A percentile compares a stretch with the other conserved stretches of the same genome.
Evolutionary conservation across 345 rosid genomes (phyloP).

Genomic region (Viola odorata): DNA sequence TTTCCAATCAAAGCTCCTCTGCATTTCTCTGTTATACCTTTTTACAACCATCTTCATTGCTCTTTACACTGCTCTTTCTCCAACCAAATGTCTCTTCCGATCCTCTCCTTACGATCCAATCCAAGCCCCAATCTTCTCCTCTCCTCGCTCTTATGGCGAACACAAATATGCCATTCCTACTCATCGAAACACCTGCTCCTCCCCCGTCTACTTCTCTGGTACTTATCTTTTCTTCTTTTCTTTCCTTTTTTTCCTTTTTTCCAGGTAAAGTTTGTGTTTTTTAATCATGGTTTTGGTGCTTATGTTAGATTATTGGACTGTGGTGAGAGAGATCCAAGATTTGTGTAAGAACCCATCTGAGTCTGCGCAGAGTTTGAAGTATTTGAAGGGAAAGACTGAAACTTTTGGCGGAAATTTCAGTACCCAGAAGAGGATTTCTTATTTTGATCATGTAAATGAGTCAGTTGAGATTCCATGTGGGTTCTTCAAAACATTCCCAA

Average conservation of each 20-base stretch:
- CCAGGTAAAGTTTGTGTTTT: neutral
- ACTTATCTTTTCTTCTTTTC: neutral
- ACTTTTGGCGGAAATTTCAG: conserved; percentile 68
- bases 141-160: conserved; percentile 70
- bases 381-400: conserved; percentile 39
- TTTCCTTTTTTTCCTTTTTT: neutral
- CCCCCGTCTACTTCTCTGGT: conserved; percentile 72
- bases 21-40: conserved; percentile 69
- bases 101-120: conserved; percentile 74
- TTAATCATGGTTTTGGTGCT: conserved; percentile 8
- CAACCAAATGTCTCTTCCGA: conserved; percentile 58
- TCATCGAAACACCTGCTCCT: conserved; percentile 58
- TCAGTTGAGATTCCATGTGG: conserved; percentile 67
- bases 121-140: conserved; percentile 57
- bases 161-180: conserved; percentile 83
- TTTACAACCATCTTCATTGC: conserved; percentile 48
- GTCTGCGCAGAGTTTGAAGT: conserved; percentile 36
- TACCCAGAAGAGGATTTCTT: conserved; percentile 51
- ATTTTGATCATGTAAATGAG: conserved; percentile 33
- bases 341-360: conserved; percentile 29
- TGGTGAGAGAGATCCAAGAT: conserved; percentile 43
- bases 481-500: conserved; percentile 56
- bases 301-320: conserved; percentile 53
- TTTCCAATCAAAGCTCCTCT: conserved; percentile 74
- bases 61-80: conserved; percentile 40